Base-by-base conservation (phyloP, 2,329 filamentous ascomycete species). In the Fusarium sp. region DNA sequence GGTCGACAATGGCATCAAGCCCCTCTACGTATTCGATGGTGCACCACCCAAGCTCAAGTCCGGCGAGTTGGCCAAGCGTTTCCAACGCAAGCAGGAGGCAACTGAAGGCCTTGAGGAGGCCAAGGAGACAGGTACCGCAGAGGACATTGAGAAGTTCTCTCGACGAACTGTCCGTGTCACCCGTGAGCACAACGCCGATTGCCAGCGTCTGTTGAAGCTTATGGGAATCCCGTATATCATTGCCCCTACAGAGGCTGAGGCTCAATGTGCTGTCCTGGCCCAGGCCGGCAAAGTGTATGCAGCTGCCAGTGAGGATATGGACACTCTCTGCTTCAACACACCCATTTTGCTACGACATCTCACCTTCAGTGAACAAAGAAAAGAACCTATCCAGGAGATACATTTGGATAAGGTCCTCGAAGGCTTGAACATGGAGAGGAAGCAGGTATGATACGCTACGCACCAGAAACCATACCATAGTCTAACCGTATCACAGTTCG, bases 101-200 rank as follows among this genome's bases (percentile, higher is more conserved):
- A 92, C 88, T 50, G 95, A 97, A 74, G 90, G 90, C 9, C 89
- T 96, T 22, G 95, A 97, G 77, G 96, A 98, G 77, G 96, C 96
- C 52, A 97, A 97, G 79, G 96, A 99, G 83, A 97, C 93, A 0
- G 96, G 96, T 65, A 99, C 96, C 5, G 94, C 95, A 22, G 87
- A 99, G 78, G 96, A 99, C n/a, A 88, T 99, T 6, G 96, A 99
- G 82, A 98, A 97, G 80, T 99, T 98, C 82, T 96, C 94, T 54
- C 85, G 96, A 59, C 85, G 96, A 53, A 98, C 95, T 2, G 96
- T 99, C 47, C 87, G 93, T 58, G 96, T 98, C 53, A 98, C 96
- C n/a, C 87, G 91, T 68, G 95, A 99, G 81, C 96, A 99, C 81
- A 99, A 99, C 76, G 90, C 89, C 41, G 96, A 99, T 78, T 98